Percentiles rank a stretch among this genome's conserved stretches.
Conservation (phyloP, 164 flowering plant genomes). For the Cinnamomum micranthum region DNA sequence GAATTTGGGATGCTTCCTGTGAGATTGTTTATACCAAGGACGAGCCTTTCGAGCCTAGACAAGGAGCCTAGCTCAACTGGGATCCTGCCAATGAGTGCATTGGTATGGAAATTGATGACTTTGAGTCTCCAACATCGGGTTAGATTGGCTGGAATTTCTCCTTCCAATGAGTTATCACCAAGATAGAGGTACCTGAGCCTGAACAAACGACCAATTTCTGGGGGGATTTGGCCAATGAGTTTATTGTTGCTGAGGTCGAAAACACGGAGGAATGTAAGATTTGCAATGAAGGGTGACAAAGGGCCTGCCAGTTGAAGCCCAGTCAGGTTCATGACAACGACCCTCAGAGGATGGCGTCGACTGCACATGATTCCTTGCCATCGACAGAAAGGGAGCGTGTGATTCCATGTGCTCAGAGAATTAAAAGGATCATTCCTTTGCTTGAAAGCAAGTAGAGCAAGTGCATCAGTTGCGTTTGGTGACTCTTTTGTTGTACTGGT, state of each 20-base stretch:
- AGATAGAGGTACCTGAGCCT: conserved; percentile 3
- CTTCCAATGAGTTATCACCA: conserved; percentile 2
- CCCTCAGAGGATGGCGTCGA: conserved; percentile 8
- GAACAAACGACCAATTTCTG: conserved; percentile 9
- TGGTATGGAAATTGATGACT: not conserved
- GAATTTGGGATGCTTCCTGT: too few species aligned
- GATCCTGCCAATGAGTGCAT: conserved; percentile 3
- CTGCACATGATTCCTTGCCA: conserved; percentile 14
- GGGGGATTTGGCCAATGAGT: conserved; percentile 6
- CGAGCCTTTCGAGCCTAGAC: not conserved
- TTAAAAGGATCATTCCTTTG: too few species aligned
- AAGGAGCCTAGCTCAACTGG: conserved; percentile 6
- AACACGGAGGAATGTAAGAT: conserved; percentile 8
- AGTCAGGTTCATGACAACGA: not conserved
- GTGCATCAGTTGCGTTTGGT: too few species aligned
- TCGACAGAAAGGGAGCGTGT: conserved; percentile 12
- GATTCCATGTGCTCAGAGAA: conserved; percentile 11
- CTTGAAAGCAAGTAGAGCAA: too few species aligned
- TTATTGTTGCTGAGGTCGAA: conserved; percentile 7
- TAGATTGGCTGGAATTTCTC: conserved; percentile 11
- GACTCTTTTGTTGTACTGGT: too few species aligned
- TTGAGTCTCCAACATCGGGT: conserved; percentile 1
- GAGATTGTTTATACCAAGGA: too few species aligned
- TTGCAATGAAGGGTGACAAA: conserved; percentile 5
- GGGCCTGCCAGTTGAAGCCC: not conserved